Conservation (phyloP, 495 filamentous ascomycete species). For the Cercophora samala region DNA sequence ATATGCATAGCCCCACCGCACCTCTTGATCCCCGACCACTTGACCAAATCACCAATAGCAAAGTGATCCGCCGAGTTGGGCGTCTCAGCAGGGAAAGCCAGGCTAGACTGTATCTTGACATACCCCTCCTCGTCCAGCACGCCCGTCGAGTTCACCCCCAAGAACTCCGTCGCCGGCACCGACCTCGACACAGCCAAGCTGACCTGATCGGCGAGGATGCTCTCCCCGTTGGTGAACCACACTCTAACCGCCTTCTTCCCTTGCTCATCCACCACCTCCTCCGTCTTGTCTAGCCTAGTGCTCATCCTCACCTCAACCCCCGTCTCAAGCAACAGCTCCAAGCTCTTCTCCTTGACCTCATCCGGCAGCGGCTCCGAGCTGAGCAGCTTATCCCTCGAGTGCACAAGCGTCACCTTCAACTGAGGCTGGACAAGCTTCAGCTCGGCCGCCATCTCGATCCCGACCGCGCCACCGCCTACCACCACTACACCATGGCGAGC, state of each 20-base stretch:
- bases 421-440: conserved; percentile 57
- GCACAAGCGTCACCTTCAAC: conserved; percentile 60
- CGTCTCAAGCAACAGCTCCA: conserved; percentile 48
- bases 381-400: conserved; percentile 60
- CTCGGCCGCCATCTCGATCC: conserved; percentile 70
- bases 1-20: conserved; percentile 67
- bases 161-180: conserved; percentile 52
- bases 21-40: conserved; percentile 68
- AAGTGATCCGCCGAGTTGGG: conserved; percentile 57
- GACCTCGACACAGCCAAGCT: conserved; percentile 58
- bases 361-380: conserved; percentile 64
- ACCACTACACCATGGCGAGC: conserved; percentile 53
- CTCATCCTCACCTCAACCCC: conserved; percentile 57
- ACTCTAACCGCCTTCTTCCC: conserved; percentile 40
- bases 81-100: conserved; percentile 42
- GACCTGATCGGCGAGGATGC: conserved; percentile 53
- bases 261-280: conserved; percentile 29
- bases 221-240: conserved; percentile 53
- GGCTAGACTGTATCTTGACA: conserved; percentile 51
- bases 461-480: conserved; percentile 62
- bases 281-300: conserved; percentile 42
- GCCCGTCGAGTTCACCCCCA: conserved; percentile 36
- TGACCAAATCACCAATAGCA: conserved; percentile 52
- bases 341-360: conserved; percentile 56
- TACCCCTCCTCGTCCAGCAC: conserved; percentile 54